Conservation (phyloP, 1,284 basidiomycete species). For the Hemileia vastatrix region DNA sequence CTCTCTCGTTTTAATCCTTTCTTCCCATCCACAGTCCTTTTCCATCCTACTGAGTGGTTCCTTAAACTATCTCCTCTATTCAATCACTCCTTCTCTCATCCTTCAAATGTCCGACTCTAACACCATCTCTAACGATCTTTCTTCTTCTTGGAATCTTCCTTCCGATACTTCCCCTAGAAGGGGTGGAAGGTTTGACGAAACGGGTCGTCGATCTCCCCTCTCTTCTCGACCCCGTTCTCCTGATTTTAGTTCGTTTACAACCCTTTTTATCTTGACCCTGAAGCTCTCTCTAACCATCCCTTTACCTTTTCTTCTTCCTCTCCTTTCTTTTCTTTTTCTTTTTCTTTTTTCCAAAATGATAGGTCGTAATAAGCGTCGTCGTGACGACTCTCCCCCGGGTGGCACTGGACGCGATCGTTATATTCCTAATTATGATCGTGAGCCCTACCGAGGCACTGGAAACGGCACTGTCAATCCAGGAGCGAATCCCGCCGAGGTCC, state of each 20-base stretch:
- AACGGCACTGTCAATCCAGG: no score
- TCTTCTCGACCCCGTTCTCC: conserved; percentile 8
- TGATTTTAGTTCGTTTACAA: conserved; percentile 16
- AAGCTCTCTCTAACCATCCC: not conserved
- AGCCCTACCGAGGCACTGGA: conserved; percentile 20
- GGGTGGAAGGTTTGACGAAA: conserved; percentile 21
- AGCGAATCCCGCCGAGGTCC: no score
- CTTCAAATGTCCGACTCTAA: not conserved
- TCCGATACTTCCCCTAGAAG: conserved; percentile 17
- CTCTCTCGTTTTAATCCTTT: not conserved
- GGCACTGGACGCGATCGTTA: conserved; percentile 20
- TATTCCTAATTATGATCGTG: conserved; percentile 24
- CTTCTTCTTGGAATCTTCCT: not conserved
- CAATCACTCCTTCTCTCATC: not conserved
- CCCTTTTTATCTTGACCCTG: not conserved
- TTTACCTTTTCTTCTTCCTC: not conserved
- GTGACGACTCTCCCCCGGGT: conserved; percentile 14
- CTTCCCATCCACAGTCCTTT: not conserved
- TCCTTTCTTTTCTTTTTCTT: not conserved
- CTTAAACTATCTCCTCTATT: not conserved
- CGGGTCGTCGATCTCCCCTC: conserved; percentile 10
- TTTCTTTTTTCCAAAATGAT: not conserved
- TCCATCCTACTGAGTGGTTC: not conserved
- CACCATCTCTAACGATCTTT: not conserved
- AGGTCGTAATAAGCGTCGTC: conserved; percentile 20